phyloP scores from a whole-genome alignment of 2,329 filamentous ascomycete species.

The Waltergamsia citrina region DNA sequence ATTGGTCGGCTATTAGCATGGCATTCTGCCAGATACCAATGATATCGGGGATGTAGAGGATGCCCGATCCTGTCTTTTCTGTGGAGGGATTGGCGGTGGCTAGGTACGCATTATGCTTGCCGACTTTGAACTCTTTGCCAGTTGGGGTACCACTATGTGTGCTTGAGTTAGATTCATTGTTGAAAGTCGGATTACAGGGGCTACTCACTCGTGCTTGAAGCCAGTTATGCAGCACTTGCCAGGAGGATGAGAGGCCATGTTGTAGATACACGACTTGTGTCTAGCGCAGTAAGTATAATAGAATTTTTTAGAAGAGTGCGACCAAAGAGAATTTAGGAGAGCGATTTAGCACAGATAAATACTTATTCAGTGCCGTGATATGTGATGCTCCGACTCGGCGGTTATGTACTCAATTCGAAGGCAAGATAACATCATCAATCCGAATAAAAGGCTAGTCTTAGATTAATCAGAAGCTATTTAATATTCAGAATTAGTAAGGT shows the following conservation, averaged over 20 bases:
- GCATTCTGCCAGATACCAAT: constrained; percentile 37
- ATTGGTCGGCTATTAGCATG: constrained; percentile 25
- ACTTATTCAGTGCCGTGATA: too few species aligned
- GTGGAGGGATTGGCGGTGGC: constrained; percentile 19
- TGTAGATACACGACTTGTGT: not conserved
- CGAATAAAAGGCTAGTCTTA: too few species aligned
- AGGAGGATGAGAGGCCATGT: not conserved
- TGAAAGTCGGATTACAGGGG: too few species aligned
- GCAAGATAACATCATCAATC: too few species aligned
- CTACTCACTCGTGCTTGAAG: not conserved
- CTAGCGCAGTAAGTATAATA: not conserved
- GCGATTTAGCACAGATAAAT: too few species aligned
- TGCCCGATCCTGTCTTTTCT: constrained; percentile 12
- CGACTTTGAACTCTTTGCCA: constrained; percentile 32
- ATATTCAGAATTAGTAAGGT: too few species aligned
- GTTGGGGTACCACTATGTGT: constrained; percentile 38
- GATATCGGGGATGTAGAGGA: constrained; percentile 18
- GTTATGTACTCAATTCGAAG: too few species aligned
- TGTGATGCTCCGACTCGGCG: too few species aligned
- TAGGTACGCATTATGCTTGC: constrained; percentile 39
- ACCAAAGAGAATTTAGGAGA: too few species aligned
- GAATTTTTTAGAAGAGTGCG: not conserved
- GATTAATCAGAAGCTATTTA: too few species aligned
- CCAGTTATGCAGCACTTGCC: not conserved
- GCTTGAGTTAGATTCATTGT: too few species aligned